Conservation (phyloP, 352 stramenopile genomes). For the Phytophthora tentaculata region DNA sequence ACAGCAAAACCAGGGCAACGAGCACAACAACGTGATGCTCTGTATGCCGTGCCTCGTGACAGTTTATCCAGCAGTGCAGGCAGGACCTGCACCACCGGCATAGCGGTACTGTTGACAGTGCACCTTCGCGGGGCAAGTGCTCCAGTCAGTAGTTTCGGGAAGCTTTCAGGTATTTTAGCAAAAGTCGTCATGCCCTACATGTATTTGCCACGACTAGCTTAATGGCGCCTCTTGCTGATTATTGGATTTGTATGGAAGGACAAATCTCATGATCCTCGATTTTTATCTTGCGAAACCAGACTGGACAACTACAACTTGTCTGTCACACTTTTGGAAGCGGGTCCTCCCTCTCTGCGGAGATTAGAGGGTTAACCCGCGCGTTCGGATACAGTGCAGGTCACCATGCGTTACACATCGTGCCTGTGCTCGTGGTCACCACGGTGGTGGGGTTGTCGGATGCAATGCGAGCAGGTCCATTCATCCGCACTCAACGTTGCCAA, state of each 20-base stretch:
- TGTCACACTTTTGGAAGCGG: slow-evolving; percentile 24
- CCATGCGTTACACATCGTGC: slow-evolving; percentile 29
- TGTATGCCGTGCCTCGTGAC: background rate
- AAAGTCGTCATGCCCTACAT: background rate
- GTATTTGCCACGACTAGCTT: slow-evolving; percentile 5
- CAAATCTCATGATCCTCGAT: slow-evolving; percentile 15
- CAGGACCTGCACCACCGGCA: slow-evolving; percentile 7
- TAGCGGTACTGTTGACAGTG: background rate
- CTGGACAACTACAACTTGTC: slow-evolving; percentile 28
- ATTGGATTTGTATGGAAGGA: background rate
- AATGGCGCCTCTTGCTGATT: background rate
- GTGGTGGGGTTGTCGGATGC: slow-evolving; percentile 24
- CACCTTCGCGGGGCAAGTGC: slow-evolving; percentile 1
- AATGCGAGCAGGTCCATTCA: slow-evolving; percentile 36
- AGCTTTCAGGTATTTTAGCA: background rate
- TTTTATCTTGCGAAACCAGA: slow-evolving; percentile 18
- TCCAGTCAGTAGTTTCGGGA: background rate
- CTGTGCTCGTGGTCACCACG: slow-evolving; percentile 10
- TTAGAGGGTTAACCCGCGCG: slow-evolving; percentile 28
- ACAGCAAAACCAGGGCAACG: slow-evolving; percentile 30
- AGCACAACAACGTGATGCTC: slow-evolving; percentile 20
- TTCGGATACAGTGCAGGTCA: slow-evolving; percentile 4
- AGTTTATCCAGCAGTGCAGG: too few relatives aligned
- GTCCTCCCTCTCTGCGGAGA: slow-evolving; percentile 26
- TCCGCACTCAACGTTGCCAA: slow-evolving; percentile 3